Evolutionary conservation across 2,329 filamentous ascomycete species (phyloP), one percentile per base, ranked within the genome.

Genomic region (Colletotrichum incanum): DNA sequence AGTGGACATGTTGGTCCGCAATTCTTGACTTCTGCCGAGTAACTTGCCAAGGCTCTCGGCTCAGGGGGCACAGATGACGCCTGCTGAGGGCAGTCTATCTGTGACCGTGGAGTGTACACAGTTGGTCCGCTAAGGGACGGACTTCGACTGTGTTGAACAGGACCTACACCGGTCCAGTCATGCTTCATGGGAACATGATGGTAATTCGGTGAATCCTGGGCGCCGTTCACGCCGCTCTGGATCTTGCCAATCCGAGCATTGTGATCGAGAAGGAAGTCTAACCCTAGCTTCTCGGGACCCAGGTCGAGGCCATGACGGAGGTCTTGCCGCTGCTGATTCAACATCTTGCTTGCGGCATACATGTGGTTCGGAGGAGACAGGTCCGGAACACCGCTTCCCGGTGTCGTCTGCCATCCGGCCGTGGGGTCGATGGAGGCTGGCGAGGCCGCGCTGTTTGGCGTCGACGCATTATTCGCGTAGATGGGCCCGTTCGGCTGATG

Each of bases 1-100:
- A 97, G 86, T 0, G 93, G 90, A 79, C 93, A 96, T 0, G 93
- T 95, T 1, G 94, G 88, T 1, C 86, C 80, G 26, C 88, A 86
- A 77, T 94, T 94, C 73, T 86, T 87, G 60, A 92, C 82, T 43
- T 87, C 82, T 12, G 81, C 80, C n/a, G 58, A 26, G 23, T 52
- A 61, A 41, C 50, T 62, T 2, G 61, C 64, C 20, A 59, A 37
- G 26, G 55, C 49, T 16, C 69, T 31, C 28, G 65, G 39, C 52
- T 72, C 69, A 5, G 59, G 26, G 14, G 65, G 65, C 14, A 23
- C 45, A 26, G 58, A 28, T 1, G 72, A 39, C 39, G 58, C 7
- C 43, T 54, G 56, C 50, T 52, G 34, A 20, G 45, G 58, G 37
- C 49, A 67, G 45, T 67, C 71, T 18, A 63, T 43, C 28, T 71